A percentile compares a stretch with the other conserved stretches of the same genome.
Conservation (phyloP, 2,329 filamentous ascomycete genomes). For the Lasiodiplodia theobromae region DNA sequence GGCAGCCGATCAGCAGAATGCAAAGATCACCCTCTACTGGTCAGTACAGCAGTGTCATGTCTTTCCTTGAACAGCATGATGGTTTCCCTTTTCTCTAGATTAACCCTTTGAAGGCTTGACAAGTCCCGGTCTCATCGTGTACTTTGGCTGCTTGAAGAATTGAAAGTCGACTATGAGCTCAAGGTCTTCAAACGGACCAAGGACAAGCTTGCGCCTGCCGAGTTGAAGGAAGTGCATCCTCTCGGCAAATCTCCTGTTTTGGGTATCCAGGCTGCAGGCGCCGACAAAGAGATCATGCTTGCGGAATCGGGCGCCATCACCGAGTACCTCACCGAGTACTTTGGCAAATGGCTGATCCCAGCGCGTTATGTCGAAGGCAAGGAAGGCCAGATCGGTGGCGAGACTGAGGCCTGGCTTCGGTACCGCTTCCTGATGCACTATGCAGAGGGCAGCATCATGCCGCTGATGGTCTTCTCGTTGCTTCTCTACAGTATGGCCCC, state of each 20-base stretch:
- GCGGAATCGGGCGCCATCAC: slow-evolving; percentile 83
- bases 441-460: slow-evolving; percentile 83
- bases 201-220: slow-evolving; percentile 74
- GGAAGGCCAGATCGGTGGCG: slow-evolving; percentile 62
- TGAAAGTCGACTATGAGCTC: slow-evolving; percentile 79
- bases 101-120: slow-evolving; percentile 71
- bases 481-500: slow-evolving; percentile 63
- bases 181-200: slow-evolving; percentile 75
- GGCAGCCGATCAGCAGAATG: slow-evolving; percentile 36
- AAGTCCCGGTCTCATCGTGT: slow-evolving; percentile 83
- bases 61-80: neutral
- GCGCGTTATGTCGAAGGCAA: slow-evolving; percentile 60
- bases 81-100: neutral
- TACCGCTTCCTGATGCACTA: slow-evolving; percentile 81
- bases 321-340: slow-evolving; percentile 80
- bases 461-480: slow-evolving; percentile 68
- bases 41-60: slow-evolving; percentile 29
- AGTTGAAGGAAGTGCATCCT: slow-evolving; percentile 79
- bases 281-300: slow-evolving; percentile 65
- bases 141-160: slow-evolving; percentile 85
- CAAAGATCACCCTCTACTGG: slow-evolving; percentile 47
- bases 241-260: slow-evolving; percentile 88
- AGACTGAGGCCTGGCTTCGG: slow-evolving; percentile 67
- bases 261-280: slow-evolving; percentile 62
- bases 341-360: slow-evolving; percentile 61